Evolutionary conservation across 345 rosid genomes (phyloP), one percentile per base, ranked within the genome.

Genomic region (Rhizophora mangle): DNA sequence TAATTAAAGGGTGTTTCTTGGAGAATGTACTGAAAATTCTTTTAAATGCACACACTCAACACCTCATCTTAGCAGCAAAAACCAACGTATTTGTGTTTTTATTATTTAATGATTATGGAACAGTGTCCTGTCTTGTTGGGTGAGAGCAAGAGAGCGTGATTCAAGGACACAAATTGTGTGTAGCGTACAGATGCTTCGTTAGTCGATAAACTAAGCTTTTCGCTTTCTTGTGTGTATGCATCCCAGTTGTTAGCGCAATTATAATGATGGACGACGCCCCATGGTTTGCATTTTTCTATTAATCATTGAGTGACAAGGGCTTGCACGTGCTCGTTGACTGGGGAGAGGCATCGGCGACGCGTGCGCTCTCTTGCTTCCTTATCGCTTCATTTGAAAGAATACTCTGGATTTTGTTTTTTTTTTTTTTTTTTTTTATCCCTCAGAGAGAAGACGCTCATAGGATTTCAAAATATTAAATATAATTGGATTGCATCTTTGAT

Each of bases 291-390:
- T 16, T 60, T 29, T 60, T 63, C 31, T 63, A 63, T 39, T 63
- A 43, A 63, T 63, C 60, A 79, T 60, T 53, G 26, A 22, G 52
- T 65, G 62, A 74, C 69, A 62, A 66, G 60, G 59, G 63, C 76
- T 56, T 24, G 71, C 85, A 79, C 83, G 83, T 79, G 78, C 67
- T 43, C 51, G 64, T 32, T 69, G 68, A 74, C 73, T 63, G 57
- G 43, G 6, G 10, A 34, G 68, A 43, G 64, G 47, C 49, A 55
- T 46, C 55, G 47, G 58, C 75, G 71, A 64, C 69, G 73, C 81
- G 77, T 71, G 83, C 68, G 73, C 78, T 60, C 29, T 22, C 60
- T 55, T 58, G 47, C 63, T 51, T 75, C 29, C 16, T 27, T 1
- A 27, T 56, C 26, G 60, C 60, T 22, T 56, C 60, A 22, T 56